Conservation (phyloP, 257 asterid species). For the Hygrophila difformis region DNA sequence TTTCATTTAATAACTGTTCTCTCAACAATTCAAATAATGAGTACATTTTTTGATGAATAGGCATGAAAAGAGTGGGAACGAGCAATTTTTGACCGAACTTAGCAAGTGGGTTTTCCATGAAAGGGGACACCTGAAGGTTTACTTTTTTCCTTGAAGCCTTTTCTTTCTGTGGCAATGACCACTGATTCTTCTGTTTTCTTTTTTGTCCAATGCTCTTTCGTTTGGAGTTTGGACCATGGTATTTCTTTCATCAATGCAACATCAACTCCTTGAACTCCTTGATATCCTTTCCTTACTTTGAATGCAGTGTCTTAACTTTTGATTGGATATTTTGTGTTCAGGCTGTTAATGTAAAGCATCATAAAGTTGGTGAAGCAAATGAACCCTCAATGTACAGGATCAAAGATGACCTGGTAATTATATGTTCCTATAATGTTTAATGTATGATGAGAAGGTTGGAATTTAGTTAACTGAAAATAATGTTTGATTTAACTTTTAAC, state of each 20-base stretch:
- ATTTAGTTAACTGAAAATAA: not conserved
- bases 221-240: not conserved
- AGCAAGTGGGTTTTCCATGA: slow-evolving; percentile 94
- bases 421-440: slow-evolving; percentile 1
- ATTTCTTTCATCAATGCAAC: no score
- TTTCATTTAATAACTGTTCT: not conserved
- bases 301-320: not conserved
- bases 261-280: no score
- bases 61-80: slow-evolving; percentile 66
- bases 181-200: not conserved
- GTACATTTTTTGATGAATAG: slow-evolving; percentile 26
- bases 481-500: not conserved
- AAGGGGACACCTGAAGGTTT: slow-evolving; percentile 85
- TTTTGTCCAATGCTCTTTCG: slow-evolving; percentile 9
- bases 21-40: slow-evolving; percentile 6
- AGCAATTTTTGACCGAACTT: slow-evolving; percentile 64
- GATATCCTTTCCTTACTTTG: no score
- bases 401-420: slow-evolving; percentile 76
- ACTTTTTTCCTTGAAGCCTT: no score
- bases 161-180: not conserved
- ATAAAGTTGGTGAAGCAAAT: slow-evolving; percentile 65
- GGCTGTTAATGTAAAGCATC: slow-evolving; percentile 79
- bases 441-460: slow-evolving; percentile 9
- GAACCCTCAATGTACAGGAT: slow-evolving; percentile 89
- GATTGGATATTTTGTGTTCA: slow-evolving; percentile 26